Base-by-base conservation (phyloP, 2,329 filamentous ascomycete species). In the Fusarium circinatum region DNA sequence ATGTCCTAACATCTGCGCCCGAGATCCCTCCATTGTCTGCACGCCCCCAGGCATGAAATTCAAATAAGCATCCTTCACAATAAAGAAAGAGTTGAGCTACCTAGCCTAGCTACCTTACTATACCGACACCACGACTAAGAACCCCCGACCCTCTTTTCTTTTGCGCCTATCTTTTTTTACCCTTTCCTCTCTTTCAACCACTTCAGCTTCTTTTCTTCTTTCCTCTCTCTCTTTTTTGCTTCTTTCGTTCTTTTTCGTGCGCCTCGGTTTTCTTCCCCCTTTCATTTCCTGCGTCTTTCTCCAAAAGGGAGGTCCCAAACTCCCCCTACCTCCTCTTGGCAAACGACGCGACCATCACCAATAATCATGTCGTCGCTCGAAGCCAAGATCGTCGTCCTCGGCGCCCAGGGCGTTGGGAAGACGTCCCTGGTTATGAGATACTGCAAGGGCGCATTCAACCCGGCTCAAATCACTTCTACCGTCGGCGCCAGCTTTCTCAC, bases 361-460 rank as follows among this genome's bases (percentile, higher is more conserved):
- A 58, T 63, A 65, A 70, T 65, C 70, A 84, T 84, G 82, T 88
- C 89, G 77, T 92, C 91, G 45, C 89, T 95, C 79, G 93, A 95
- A 85, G 92, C 93, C 81, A 94, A 95, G 83, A 93, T 95, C 65
- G 91, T 95, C 75, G 91, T 95, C 72, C 90, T 95, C 78, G 93
- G 93, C 82, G 90, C 91, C 55, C 93, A 95, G 83, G 91, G 91
- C 81, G 93, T 95, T 63, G 93, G 93, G 79, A 95, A 95, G 85
- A 95, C 93, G 18, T 93, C 91, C 20, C 88, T 95, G 48, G 91
- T 95, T 36, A 92, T 91, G 84, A 90, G 93, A 73, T 95, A 92
- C 79, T 92, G 92, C 83, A 92, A 92, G 74, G 92, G 92, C 79
- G 85, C 89, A 66, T 94, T 93, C 82, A 89, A 90, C 73, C 91